These are phyloP conservation scores for Geotrichum siamense DNA, from an alignment of 1,139 yeast species.

Conservation along the genomic window DNA sequence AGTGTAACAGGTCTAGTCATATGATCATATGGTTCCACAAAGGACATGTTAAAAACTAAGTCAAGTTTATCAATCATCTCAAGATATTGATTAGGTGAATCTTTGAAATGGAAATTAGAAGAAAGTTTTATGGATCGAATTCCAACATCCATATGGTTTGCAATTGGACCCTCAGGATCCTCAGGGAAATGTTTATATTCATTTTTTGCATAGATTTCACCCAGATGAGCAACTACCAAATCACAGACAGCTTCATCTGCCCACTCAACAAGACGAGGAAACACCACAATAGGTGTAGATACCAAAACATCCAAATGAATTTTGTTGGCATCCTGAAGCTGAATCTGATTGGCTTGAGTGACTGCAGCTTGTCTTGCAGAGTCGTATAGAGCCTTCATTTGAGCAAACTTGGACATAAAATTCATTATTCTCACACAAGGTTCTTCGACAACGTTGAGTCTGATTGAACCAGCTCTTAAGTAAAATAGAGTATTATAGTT, in stretches of 20 bases:
- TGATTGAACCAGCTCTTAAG: constrained; percentile 68
- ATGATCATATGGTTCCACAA: constrained; percentile 37
- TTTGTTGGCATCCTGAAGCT: constrained; percentile 52
- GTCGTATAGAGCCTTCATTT: constrained; percentile 84
- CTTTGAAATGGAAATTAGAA: constrained; percentile 51
- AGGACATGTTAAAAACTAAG: constrained; percentile 53
- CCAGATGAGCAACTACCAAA: constrained; percentile 63
- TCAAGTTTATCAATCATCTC: constrained; percentile 68
- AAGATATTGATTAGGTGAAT: constrained; percentile 44
- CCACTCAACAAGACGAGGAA: constrained; percentile 47
- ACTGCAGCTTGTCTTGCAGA: constrained; percentile 81
- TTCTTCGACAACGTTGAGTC: constrained; percentile 70
- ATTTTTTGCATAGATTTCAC: constrained; percentile 73
- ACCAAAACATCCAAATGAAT: constrained; percentile 67
- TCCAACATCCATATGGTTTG: constrained; percentile 58
- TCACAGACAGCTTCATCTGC: constrained; percentile 39
- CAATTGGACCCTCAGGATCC: constrained; percentile 23
- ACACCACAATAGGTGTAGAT: constrained; percentile 74
- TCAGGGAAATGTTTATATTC: constrained; percentile 39
- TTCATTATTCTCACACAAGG: constrained; percentile 62
- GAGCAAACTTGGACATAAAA: constrained; percentile 66
- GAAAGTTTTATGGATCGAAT: constrained; percentile 60
- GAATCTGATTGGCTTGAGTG: constrained; percentile 58
- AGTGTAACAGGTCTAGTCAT: constrained; percentile 46
- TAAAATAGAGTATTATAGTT: constrained; percentile 55